These are phyloP conservation scores for Pseudogymnoascus sp. DNA, from an alignment of 2,329 filamentous ascomycete genomes.

Conservation along the genomic window DNA sequence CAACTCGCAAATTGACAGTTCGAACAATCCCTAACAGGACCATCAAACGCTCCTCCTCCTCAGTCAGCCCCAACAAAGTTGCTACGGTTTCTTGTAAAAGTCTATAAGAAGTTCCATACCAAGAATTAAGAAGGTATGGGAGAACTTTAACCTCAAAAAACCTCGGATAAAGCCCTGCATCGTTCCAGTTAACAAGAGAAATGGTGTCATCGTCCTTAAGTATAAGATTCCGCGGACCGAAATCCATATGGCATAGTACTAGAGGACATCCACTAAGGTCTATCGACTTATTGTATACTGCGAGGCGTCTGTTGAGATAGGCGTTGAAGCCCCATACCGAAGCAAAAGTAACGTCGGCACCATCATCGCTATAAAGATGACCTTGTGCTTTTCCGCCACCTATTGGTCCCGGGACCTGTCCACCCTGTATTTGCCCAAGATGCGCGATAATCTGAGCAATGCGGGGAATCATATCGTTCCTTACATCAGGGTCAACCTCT, in stretches of 20 bases:
- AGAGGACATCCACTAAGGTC: conserved; percentile 21
- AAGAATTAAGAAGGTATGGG: conserved; percentile 16
- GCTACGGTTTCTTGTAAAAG: conserved; percentile 14
- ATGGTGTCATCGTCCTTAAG: conserved; percentile 20
- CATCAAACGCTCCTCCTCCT: conserved; percentile 20
- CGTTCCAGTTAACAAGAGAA: conserved; percentile 23
- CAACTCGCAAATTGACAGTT: conserved; percentile 16
- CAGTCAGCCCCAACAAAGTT: conserved; percentile 17
- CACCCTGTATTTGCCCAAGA: conserved; percentile 13
- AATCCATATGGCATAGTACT: conserved; percentile 24
- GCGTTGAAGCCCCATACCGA: neutral
- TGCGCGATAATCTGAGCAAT: conserved; percentile 17
- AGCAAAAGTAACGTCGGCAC: neutral
- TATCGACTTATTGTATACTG: conserved; percentile 10
- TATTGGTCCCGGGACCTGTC: conserved; percentile 18
- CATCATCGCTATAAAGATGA: conserved; percentile 21
- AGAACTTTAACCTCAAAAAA: conserved; percentile 22
- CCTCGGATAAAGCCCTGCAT: conserved; percentile 21
- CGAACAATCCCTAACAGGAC: conserved; percentile 17
- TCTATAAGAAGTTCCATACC: conserved; percentile 18
- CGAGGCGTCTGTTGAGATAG: neutral
- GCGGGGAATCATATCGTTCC: conserved; percentile 14
- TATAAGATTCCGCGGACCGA: conserved; percentile 24
- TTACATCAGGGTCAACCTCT: conserved; percentile 13
- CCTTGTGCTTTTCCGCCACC: conserved; percentile 15